Conservation (phyloP, 306 rosid genomes). For the Casuarina glauca region DNA sequence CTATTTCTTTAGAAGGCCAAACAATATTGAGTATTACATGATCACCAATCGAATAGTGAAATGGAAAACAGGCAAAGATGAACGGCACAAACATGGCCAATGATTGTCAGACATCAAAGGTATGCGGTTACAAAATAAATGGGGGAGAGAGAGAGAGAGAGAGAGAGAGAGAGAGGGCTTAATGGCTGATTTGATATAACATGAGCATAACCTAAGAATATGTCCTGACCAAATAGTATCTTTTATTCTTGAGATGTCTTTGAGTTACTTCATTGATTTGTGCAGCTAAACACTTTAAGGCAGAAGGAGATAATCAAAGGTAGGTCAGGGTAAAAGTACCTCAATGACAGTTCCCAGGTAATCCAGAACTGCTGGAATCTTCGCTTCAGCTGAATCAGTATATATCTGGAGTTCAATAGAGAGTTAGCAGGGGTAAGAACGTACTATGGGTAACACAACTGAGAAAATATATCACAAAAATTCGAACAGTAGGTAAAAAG, state of each 20-base stretch:
- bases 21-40: background rate
- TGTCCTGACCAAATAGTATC: slow-evolving; percentile 9
- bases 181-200: background rate
- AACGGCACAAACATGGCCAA: background rate
- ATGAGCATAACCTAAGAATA: background rate
- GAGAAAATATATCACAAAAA: slow-evolving; percentile 14
- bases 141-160: background rate
- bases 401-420: slow-evolving; percentile 61
- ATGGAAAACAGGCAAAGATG: background rate
- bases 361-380: slow-evolving; percentile 90
- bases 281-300: background rate
- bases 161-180: background rate
- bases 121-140: background rate
- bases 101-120: background rate
- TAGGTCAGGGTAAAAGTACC: slow-evolving; percentile 44
- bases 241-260: slow-evolving; percentile 9
- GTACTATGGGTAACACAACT: slow-evolving; percentile 5
- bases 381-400: slow-evolving; percentile 92
- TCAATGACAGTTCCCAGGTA: slow-evolving; percentile 87
- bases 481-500: slow-evolving; percentile 11
- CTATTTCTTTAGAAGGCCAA: background rate
- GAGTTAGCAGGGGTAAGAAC: background rate
- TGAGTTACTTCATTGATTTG: slow-evolving; percentile 19
- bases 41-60: background rate
- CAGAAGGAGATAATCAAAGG: slow-evolving; percentile 11